Evolutionary conservation across 1,139 yeast genomes (phyloP).

Genomic region (Kluyveromyces marxianus): DNA sequence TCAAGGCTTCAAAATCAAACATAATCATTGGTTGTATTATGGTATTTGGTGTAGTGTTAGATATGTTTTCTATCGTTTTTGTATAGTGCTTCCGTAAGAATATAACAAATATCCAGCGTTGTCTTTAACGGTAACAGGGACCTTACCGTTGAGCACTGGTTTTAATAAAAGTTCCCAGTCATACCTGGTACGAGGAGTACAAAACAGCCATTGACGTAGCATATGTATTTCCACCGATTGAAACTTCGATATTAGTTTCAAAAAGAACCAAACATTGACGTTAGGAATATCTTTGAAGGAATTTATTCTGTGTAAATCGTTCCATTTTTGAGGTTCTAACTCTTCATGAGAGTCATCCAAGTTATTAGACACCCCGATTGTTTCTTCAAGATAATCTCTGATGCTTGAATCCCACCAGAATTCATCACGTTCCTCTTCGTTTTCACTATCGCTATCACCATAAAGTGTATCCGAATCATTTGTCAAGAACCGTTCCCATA

Average conservation of each 20-base stretch:
- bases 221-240: conserved; percentile 30
- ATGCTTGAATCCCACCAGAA: conserved; percentile 24
- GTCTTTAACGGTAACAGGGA: conserved; percentile 32
- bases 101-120: conserved; percentile 32
- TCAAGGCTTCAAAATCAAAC: neutral
- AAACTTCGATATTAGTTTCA: conserved; percentile 26
- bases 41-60: neutral
- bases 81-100: conserved; percentile 21
- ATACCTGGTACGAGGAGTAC: conserved; percentile 31
- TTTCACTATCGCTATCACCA: conserved; percentile 16
- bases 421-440: conserved; percentile 3
- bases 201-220: conserved; percentile 31
- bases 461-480: conserved; percentile 3
- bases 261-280: conserved; percentile 29
- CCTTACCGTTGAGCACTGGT: conserved; percentile 31
- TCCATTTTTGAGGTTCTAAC: conserved; percentile 14
- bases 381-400: conserved; percentile 7
- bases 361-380: neutral
- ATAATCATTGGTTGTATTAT: neutral
- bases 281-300: conserved; percentile 28
- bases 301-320: conserved; percentile 22
- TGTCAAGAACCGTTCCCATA: conserved; percentile 19
- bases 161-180: conserved; percentile 33
- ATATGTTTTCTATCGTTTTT: neutral
- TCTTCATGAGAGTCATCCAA: conserved; percentile 5